Evolutionary conservation across 2,329 filamentous ascomycete species (phyloP), one percentile per base, ranked within the genome.

Genomic region (Trichoderma sp.): DNA sequence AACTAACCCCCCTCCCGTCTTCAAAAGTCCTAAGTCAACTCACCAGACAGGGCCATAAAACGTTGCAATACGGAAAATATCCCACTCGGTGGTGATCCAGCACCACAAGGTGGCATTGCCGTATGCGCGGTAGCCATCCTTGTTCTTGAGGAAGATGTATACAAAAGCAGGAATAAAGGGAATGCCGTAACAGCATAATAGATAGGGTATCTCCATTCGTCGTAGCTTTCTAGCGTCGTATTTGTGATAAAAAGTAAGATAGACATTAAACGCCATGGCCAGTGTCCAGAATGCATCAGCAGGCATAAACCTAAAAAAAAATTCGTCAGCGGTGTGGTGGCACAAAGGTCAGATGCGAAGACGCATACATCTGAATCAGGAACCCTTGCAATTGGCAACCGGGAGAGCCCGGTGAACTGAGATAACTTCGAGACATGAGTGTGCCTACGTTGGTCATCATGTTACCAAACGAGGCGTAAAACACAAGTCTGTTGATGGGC

Each of bases 401-500:
- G 15, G 86, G 85, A 0, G 85, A 86, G 18, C 82, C 74, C 1
- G 84, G 81, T 9, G 83, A 77, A 2, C 77, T 75, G 7, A 93
- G 81, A 51, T 89, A 92, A 1, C 86, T 85, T 43, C 87, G 86
- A 0, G 91, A 90, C 77, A 95, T 93, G 39, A 95, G 81, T 0
- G 93, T 94, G 1, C 90, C 93, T 21, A 93, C 86, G 79, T 94
- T 95, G 73, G 89, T 89, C 81, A 94, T 85, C 76, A 95, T 86
- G 77, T 97, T 97, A 9, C 93, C 93, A 77, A 93, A 92, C 0
- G 92, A 92, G 7, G 93, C 93, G 79, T 92, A 96, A 80, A 97
- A 95, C 11, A 95, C 90, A 0, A 97, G 86, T 21, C 93, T 87
- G 78, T 96, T 96, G 82, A 96, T 94, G n/a, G 93, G 92, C 78